Base-by-base conservation (phyloP, 2,329 filamentous ascomycete species). In the Juglanconis sp. region DNA sequence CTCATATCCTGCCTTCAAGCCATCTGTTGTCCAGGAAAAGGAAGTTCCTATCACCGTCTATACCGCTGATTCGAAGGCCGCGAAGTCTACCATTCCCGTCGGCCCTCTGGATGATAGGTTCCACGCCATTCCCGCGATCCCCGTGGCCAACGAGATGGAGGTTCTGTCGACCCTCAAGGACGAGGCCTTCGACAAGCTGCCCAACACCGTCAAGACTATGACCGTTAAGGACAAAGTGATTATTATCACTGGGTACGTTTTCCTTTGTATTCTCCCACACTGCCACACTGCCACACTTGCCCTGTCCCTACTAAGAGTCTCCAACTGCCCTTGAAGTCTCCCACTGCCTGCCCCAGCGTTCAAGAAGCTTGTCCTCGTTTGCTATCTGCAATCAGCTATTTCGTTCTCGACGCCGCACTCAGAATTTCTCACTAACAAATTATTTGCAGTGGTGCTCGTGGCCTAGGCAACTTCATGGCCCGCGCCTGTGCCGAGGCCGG, bases 381-480 rank as follows among this genome's bases (percentile, higher is more conserved):
- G 1, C 24, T 24, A 24, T 24, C 24, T 24, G 24, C 24, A 24
- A 24, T 24, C 24, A 24, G 24, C 24, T 24, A 24, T 24, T 24
- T 2, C 24, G 24, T 24, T 24, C 24, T 24, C 24, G 24, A 24
- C 24, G 24, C 24, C 24, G 24, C 24, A 24, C 24, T 24, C 24
- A 24, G 24, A 24, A 24, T 24, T 24, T 24, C 24, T 24, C 24
- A 24, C 24, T 24, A 24, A 24, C 24, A 24, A 24, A 24, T 24
- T 9, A 10, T 35, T 15, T 10, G 1, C 63, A 88, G 88, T 70
- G 90, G 87, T 72, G 90, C 88, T 64, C 87, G 89, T 68, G 89
- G 90, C 70, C 80, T 93, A 5, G 90, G 90, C 53, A 90, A 90
- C 81, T 82, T 88, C 77, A 92, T 92, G 87, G 89, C 89, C 52